phyloP scores from a whole-genome alignment of 495 filamentous ascomycete species.

The Gamarada debralockiae region DNA sequence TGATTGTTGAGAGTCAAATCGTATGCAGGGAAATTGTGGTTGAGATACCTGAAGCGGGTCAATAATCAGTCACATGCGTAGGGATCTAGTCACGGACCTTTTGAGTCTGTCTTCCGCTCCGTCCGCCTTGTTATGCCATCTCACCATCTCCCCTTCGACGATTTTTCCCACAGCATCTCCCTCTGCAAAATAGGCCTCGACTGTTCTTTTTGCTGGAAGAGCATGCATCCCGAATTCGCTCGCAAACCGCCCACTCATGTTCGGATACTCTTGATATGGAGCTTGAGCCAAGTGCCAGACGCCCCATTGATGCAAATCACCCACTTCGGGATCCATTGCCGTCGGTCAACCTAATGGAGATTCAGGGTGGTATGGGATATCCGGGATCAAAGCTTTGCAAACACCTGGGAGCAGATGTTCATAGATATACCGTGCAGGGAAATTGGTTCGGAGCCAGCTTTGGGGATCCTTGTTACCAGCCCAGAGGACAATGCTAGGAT shows the following conservation, averaged over 20 bases:
- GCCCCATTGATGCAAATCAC: neutral
- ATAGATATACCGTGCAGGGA: neutral
- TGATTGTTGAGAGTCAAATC: neutral
- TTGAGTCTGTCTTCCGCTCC: neutral
- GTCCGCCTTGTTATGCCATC: neutral
- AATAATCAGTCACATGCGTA: neutral
- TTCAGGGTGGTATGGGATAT: neutral
- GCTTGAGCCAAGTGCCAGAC: neutral
- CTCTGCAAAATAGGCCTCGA: neutral
- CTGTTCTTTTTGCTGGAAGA: neutral
- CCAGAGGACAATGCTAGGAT: slow-evolving; percentile 79
- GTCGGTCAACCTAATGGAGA: neutral
- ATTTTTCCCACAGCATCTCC: neutral
- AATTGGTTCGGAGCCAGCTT: neutral
- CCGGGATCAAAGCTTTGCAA: neutral
- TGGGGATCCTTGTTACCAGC: slow-evolving; percentile 59
- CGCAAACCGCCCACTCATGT: neutral
- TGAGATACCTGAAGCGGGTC: neutral
- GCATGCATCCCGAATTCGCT: neutral
- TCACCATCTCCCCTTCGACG: neutral
- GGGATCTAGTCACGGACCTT: neutral
- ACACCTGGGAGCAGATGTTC: neutral
- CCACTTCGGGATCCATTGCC: neutral
- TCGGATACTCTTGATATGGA: slow-evolving; percentile 1
- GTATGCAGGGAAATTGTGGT: neutral